A percentile compares a stretch with the other conserved stretches of the same genome.
Evolutionary conservation across 164 flowering plant genomes (phyloP).

Genomic region (Echeveria elegans): DNA sequence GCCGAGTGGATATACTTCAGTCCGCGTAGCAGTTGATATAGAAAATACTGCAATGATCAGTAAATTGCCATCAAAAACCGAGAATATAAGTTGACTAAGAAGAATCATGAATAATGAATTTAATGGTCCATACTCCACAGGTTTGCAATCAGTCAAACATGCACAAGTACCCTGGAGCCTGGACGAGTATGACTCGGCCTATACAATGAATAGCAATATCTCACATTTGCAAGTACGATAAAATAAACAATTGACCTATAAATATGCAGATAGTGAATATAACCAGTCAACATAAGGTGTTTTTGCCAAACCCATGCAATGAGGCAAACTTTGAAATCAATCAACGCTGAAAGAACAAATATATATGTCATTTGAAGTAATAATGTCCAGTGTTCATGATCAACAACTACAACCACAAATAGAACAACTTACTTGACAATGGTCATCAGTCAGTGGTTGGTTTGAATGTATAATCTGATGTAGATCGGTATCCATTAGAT

Average conservation of each 20-base stretch:
- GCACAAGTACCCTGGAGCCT: not conserved
- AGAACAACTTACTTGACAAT: constrained; percentile 11
- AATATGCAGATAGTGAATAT: no score
- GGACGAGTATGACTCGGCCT: not conserved
- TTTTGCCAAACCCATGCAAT: not conserved
- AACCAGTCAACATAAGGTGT: no score
- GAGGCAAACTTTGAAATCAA: not conserved
- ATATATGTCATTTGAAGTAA: no score
- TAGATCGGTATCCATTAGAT: constrained; percentile 11
- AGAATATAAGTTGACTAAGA: not conserved
- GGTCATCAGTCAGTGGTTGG: constrained; percentile 11
- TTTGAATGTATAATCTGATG: constrained; percentile 11
- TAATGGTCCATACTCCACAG: not conserved
- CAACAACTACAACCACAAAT: not conserved
- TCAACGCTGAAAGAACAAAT: no score
- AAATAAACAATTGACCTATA: no score
- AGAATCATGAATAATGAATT: not conserved
- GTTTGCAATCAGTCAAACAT: not conserved
- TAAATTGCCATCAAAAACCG: not conserved
- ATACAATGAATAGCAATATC: not conserved
- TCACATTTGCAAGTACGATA: not conserved
- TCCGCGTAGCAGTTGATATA: constrained; percentile 13
- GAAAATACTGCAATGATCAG: constrained; percentile 9
- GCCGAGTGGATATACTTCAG: constrained; percentile 13
- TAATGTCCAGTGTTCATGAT: not conserved